A percentile compares a stretch with the other conserved stretches of the same genome.
phyloP scores from a whole-genome alignment of 176 grass and related monocot species.

The Carex myosuroides region DNA sequence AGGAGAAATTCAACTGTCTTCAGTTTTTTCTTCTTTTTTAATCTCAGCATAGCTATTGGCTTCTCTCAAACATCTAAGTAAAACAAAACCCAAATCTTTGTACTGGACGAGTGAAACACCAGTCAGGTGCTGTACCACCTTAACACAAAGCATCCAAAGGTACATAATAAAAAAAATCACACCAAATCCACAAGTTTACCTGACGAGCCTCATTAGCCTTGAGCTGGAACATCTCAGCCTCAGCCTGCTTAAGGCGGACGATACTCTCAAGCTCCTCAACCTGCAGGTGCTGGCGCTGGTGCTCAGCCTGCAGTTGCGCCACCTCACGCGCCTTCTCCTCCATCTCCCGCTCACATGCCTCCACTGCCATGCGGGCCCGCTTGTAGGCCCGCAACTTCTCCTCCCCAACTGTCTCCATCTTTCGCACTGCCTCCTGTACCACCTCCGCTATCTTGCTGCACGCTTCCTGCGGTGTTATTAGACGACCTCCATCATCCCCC shows the following conservation, averaged over 20 bases:
- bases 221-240: constrained; percentile 84
- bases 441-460: constrained; percentile 65
- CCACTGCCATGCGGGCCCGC: constrained; percentile 37
- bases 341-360: constrained; percentile 49
- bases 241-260: constrained; percentile 58
- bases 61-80: neutral
- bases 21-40: neutral
- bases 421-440: constrained; percentile 66
- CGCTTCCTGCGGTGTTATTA: constrained; percentile 72
- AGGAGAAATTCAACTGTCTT: neutral
- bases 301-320: constrained; percentile 38
- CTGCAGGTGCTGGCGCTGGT: constrained; percentile 45
- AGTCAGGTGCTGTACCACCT: neutral
- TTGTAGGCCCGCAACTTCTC: constrained; percentile 57
- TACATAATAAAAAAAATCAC: constrained; percentile 1
- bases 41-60: neutral
- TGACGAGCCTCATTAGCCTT: constrained; percentile 72
- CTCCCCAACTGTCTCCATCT: constrained; percentile 76
- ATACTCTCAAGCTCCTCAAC: constrained; percentile 79
- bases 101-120: neutral
- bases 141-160: neutral
- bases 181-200: neutral
- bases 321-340: constrained; percentile 57
- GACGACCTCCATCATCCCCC: constrained; percentile 39
- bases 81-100: neutral